These are phyloP conservation scores for Rhododendron ovatum DNA, from an alignment of 148 eudicot genomes.

Conservation along the genomic window DNA sequence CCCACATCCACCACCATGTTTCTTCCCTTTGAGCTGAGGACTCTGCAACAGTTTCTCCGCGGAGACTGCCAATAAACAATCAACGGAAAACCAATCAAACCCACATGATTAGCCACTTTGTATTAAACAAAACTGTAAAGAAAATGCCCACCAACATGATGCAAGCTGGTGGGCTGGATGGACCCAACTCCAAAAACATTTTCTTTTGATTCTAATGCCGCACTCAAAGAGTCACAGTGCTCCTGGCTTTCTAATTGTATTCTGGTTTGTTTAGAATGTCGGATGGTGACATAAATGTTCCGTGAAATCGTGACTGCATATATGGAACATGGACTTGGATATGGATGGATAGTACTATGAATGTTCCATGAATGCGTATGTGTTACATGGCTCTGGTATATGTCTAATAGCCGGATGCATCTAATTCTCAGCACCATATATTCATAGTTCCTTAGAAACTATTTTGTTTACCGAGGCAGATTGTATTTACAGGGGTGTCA, in stretches of 20 bases:
- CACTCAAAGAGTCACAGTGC: not conserved
- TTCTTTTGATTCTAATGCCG: not conserved
- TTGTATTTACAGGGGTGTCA: not conserved
- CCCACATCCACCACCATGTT: conserved; percentile 54
- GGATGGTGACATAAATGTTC: not conserved
- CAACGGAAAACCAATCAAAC: conserved; percentile 2
- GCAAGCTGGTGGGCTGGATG: not conserved
- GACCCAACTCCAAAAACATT: not conserved
- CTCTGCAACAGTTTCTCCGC: conserved; percentile 64
- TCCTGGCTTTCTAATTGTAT: not conserved
- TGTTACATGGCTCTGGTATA: not conserved
- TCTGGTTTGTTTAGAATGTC: not conserved
- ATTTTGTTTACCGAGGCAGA: not conserved
- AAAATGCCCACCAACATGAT: not conserved
- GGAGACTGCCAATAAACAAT: conserved; percentile 41
- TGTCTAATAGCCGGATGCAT: not conserved
- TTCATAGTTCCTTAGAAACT: not conserved
- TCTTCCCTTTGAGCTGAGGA: conserved; percentile 32
- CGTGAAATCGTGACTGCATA: too few species aligned
- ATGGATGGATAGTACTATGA: not conserved
- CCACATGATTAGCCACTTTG: not conserved
- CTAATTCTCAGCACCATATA: not conserved
- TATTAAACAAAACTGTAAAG: not conserved
- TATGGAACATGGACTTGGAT: not conserved
- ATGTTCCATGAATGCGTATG: too few species aligned